A percentile compares a stretch with the other conserved stretches of the same genome.
phyloP scores from a whole-genome alignment of 2,329 filamentous ascomycete species.

The Pezicula radicicola region DNA sequence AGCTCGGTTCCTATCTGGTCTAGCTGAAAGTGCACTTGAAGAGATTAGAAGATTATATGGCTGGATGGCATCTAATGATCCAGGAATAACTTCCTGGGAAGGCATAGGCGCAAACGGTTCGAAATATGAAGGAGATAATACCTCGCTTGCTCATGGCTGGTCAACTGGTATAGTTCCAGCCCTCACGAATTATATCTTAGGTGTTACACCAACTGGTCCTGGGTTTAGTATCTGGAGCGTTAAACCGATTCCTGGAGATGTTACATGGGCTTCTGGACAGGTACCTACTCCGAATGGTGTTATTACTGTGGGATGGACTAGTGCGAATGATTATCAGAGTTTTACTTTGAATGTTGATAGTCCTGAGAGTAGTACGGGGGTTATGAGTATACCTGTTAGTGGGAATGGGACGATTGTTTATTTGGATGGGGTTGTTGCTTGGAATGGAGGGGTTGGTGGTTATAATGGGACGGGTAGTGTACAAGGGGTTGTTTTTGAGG shows the following conservation, averaged over 20 bases:
- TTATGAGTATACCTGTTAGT: constrained; percentile 19
- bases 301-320: constrained; percentile 37
- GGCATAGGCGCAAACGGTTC: constrained; percentile 41
- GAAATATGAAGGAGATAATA: constrained; percentile 43
- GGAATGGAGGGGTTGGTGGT: neutral
- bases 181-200: constrained; percentile 42
- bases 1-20: constrained; percentile 40
- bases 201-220: constrained; percentile 39
- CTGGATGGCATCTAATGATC: constrained; percentile 46
- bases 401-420: constrained; percentile 7
- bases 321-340: constrained; percentile 6
- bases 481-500: constrained; percentile 3
- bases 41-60: constrained; percentile 45
- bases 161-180: constrained; percentile 46
- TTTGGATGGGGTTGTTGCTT: constrained; percentile 12
- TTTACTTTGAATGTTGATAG: constrained; percentile 29
- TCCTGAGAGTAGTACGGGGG: constrained; percentile 24
- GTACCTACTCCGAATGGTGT: constrained; percentile 39
- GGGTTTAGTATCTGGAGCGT: constrained; percentile 42
- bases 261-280: constrained; percentile 41
- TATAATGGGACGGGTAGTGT: neutral
- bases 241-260: constrained; percentile 31
- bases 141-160: constrained; percentile 50
- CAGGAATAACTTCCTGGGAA: constrained; percentile 47
- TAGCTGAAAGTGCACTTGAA: constrained; percentile 36